Percentiles rank a stretch among this genome's conserved stretches.
Conservation (phyloP, 768 basidiomycete species). For the Solioccasus polychromus region DNA sequence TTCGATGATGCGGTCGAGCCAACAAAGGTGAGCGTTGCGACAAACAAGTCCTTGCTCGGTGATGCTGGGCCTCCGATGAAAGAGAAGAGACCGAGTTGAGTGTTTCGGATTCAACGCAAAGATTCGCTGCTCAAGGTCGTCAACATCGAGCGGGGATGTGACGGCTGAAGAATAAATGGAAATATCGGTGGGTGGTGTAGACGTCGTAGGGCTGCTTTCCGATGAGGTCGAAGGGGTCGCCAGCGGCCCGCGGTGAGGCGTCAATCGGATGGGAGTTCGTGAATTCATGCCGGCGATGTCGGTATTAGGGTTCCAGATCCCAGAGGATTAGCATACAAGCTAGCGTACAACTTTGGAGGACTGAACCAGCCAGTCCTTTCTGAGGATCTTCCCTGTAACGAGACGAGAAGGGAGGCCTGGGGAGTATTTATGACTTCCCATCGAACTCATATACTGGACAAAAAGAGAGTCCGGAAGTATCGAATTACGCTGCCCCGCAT, state of each 20-base stretch:
- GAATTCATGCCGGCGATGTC: conserved; percentile 21
- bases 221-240: conserved; percentile 20
- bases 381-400: conserved; percentile 13
- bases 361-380: conserved; percentile 30
- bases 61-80: not conserved
- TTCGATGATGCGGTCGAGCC: conserved; percentile 2
- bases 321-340: conserved; percentile 14
- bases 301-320: conserved; percentile 17
- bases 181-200: conserved; percentile 13
- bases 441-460: conserved; percentile 13
- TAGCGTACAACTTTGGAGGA: conserved; percentile 20
- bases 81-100: not conserved
- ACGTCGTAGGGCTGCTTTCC: conserved; percentile 17
- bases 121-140: conserved; percentile 10
- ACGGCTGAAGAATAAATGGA: conserved; percentile 1
- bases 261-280: conserved; percentile 23
- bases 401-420: not conserved
- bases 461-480: conserved; percentile 13
- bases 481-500: conserved; percentile 1
- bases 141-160: conserved; percentile 10
- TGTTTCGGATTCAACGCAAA: conserved; percentile 1
- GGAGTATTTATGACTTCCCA: conserved; percentile 23
- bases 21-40: not conserved
- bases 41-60: not conserved
- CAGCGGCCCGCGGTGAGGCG: conserved; percentile 27